Base-by-base conservation (phyloP, 805 yeast species). In the Blastobotrys mokoenaii region DNA sequence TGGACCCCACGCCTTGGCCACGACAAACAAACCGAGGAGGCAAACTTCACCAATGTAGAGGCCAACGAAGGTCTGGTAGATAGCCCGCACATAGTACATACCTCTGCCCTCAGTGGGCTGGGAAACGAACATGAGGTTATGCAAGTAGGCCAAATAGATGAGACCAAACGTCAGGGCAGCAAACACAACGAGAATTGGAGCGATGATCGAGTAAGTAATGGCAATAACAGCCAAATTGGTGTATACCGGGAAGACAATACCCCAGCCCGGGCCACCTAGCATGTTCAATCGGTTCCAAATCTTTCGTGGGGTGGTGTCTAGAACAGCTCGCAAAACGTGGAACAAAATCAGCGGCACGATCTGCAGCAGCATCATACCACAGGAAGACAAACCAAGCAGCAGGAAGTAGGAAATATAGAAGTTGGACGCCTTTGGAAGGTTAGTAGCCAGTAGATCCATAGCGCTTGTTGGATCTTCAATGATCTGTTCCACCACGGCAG, bases 1-100 rank as follows among this genome's bases (percentile, higher is more conserved):
- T 32, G 96, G 95, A 38, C 96, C 97, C 96, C 96, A 90, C 36
- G 94, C 83, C 70, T 86, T 86, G 50, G 94, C 88, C 46, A 90
- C 94, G 14, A 78, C 84, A 61, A 87, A 89, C 46, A 93, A 64
- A 45, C 96, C 97, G 44, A 93, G 61, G 51, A 93, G 56, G 69
- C 96, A 86, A 17, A 88, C 66, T 65, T 90, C 89, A 34, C 95
- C 95, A 38, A 90, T 62, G 62, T 90, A 90, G 38, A 93, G 63
- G 47, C 98, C 98, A 33, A 81, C 80, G 61, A 90, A 73, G 0
- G 94, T 82, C 67, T 90, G 97, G 69, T 79, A 84, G 43, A 90
- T 64, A 1, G 97, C 96, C 50, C 86, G 77, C 50, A 96, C 93
- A 61, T 88, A 93, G 67, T 82, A 81, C 41, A 72, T 67, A 44